Base-by-base conservation (phyloP, 768 basidiomycete species). In the Chalciporus pseudorubinellus region DNA sequence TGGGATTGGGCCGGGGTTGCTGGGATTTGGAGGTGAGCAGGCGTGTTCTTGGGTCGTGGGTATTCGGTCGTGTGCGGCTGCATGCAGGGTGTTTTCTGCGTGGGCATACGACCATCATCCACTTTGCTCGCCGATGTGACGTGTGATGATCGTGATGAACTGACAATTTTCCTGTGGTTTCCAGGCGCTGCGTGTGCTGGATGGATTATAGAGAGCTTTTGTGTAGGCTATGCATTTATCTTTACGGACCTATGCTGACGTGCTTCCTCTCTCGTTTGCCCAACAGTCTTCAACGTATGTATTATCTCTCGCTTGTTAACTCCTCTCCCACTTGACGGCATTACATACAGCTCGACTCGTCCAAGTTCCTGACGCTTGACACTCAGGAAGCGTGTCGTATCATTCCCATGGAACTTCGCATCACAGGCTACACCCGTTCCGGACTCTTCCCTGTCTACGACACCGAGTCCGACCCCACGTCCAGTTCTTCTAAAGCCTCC, bases 1-100 rank as follows among this genome's bases (percentile, higher is more conserved):
- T 81, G 79, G 79, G 81, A 82, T 58, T 83, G 82, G 81, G 82
- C 80, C 1, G 81, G 79, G 8, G 78, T 75, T 3, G 62, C 70
- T 39, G 81, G 81, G 16, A 67, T 73, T 44, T 83, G 81, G 80
- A 72, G 73, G 80, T 80, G 57, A 58, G 77, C 67, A 14, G 13
- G 19, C 14, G 24, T 34, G 14, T 39, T 48, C 38, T 39, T 8
- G n/a, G n/a, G n/a, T n/a, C n/a, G n/a, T 20, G 42, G 8, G 31
- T 44, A 11, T 21, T 22, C 20, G 31, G n/a, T 28, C 18, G 26
- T 13, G 8, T 24, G 34, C 7, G 6, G 9, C 2, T 11, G 22
- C 9, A 22, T 40, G 31, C 11, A 28, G 26, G 8, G 24, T 36
- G 24, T 10, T 3, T 4, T 22, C 14, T 14, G 12, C 19, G n/a